phyloP scores from a whole-genome alignment of 176 grass and related monocot genomes.

The Carex pumila region DNA sequence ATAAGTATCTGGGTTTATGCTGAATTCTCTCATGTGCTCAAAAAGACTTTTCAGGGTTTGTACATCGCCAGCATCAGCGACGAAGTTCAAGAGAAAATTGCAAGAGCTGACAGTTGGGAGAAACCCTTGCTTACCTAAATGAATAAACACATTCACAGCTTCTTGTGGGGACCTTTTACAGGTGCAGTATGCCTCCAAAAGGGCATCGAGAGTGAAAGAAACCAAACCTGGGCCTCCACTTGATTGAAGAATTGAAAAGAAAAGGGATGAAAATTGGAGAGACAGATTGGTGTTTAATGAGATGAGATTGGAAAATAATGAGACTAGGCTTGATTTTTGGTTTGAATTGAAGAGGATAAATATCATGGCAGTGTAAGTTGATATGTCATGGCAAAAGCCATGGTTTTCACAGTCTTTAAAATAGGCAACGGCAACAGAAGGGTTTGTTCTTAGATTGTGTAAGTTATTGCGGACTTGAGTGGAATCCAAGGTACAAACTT shows the following conservation, averaged over 20 bases:
- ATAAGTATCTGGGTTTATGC: constrained; percentile 28
- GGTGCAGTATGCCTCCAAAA: constrained; percentile 39
- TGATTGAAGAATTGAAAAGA: constrained; percentile 18
- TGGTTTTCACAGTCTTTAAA: constrained; percentile 37
- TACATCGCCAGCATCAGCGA: constrained; percentile 20
- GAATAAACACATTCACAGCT: constrained; percentile 26
- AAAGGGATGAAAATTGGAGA: constrained; percentile 28
- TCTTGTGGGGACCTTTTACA: constrained; percentile 19
- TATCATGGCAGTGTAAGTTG: constrained; percentile 46
- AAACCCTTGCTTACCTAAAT: constrained; percentile 39
- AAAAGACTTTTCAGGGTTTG: constrained; percentile 30
- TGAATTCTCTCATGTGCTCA: constrained; percentile 35
- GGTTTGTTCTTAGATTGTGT: constrained; percentile 29
- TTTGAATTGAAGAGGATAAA: constrained; percentile 29
- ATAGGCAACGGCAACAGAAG: constrained; percentile 45
- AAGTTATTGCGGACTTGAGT: constrained; percentile 32
- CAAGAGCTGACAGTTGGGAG: constrained; percentile 35
- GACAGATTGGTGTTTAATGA: background rate
- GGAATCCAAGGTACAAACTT: constrained; percentile 1
- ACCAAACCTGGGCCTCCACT: constrained; percentile 7
- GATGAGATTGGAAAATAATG: constrained; percentile 44
- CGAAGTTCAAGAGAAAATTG: constrained; percentile 40
- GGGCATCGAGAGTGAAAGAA: constrained; percentile 29
- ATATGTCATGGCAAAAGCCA: constrained; percentile 52
- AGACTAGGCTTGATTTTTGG: constrained; percentile 32